A percentile compares a stretch with the other conserved stretches of the same genome.
These are phyloP conservation scores for Epichloe coenophiala DNA, from an alignment of 2,329 filamentous ascomycete genomes.

Conservation along the genomic window DNA sequence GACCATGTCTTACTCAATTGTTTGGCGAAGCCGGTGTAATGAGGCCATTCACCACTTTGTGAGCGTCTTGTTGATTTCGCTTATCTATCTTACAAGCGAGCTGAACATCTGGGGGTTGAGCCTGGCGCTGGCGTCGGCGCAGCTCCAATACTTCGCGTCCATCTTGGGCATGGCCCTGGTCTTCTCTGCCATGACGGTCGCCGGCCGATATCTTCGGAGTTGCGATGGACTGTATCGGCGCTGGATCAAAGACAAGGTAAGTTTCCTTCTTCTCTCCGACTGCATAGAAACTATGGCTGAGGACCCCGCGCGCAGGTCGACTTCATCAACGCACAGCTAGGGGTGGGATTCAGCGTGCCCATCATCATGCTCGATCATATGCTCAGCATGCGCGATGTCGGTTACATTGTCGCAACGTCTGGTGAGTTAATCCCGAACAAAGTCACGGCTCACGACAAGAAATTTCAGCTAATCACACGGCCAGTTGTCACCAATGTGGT, in stretches of 20 bases:
- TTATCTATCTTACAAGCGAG: conserved; percentile 28
- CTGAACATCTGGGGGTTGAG: conserved; percentile 34
- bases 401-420: conserved; percentile 29
- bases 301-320: conserved; percentile 24
- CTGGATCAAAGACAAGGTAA: conserved; percentile 22
- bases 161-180: conserved; percentile 33
- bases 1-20: conserved; percentile 3
- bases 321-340: conserved; percentile 37
- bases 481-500: conserved; percentile 22
- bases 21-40: conserved; percentile 9
- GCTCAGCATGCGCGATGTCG: conserved; percentile 22
- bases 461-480: conserved; percentile 5
- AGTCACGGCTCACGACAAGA: no score
- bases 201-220: conserved; percentile 8
- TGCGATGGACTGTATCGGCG: conserved; percentile 16
- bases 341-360: conserved; percentile 36
- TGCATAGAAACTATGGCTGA: not conserved
- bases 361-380: conserved; percentile 31
- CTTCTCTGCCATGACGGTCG: conserved; percentile 21
- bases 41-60: conserved; percentile 4
- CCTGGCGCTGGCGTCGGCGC: conserved; percentile 16
- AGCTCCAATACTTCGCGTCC: conserved; percentile 31
- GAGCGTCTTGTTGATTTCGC: conserved; percentile 18
- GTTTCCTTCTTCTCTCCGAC: not conserved
- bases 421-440: conserved; percentile 17